Conservation (phyloP, 2,329 filamentous ascomycete species). For the Neonectria hederae region DNA sequence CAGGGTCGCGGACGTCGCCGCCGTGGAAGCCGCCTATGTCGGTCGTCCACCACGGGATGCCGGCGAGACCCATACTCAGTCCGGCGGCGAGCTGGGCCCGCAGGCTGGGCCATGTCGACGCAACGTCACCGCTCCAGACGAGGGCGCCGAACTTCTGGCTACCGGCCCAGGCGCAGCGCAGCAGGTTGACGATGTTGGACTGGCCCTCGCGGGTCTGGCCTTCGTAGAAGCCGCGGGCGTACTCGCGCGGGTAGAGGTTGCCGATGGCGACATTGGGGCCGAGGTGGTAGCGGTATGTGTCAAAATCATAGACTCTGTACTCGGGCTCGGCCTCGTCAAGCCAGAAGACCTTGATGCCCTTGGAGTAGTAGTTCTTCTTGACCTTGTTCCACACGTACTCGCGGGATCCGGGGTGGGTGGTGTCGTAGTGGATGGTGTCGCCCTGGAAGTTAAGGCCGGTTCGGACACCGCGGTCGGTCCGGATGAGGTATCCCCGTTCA, state of each 20-base stretch:
- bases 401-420: constrained; percentile 68
- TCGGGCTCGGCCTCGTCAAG: constrained; percentile 76
- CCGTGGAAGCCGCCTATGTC: constrained; percentile 77
- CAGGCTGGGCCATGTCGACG: constrained; percentile 68
- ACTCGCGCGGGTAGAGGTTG: constrained; percentile 68
- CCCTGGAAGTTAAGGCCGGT: constrained; percentile 68
- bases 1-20: constrained; percentile 63
- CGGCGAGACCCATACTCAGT: constrained; percentile 71
- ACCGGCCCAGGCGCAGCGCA: constrained; percentile 61
- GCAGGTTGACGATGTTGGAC: constrained; percentile 64
- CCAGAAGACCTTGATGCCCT: constrained; percentile 73
- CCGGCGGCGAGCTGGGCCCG: constrained; percentile 70
- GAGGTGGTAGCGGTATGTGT: constrained; percentile 62
- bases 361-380: constrained; percentile 68
- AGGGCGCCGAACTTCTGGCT: constrained; percentile 72
- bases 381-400: constrained; percentile 68
- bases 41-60: constrained; percentile 75
- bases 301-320: constrained; percentile 72
- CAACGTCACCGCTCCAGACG: constrained; percentile 75
- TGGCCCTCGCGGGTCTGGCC: constrained; percentile 64
- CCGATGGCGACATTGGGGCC: constrained; percentile 56
- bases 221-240: constrained; percentile 68
- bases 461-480: constrained; percentile 67
- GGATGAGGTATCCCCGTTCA: constrained; percentile 67
- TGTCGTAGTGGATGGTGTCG: constrained; percentile 69